Percentiles rank a stretch among this genome's conserved stretches.
These are phyloP conservation scores for Phytophthora cactorum DNA, from an alignment of 352 stramenopile genomes.

Conservation along the genomic window DNA sequence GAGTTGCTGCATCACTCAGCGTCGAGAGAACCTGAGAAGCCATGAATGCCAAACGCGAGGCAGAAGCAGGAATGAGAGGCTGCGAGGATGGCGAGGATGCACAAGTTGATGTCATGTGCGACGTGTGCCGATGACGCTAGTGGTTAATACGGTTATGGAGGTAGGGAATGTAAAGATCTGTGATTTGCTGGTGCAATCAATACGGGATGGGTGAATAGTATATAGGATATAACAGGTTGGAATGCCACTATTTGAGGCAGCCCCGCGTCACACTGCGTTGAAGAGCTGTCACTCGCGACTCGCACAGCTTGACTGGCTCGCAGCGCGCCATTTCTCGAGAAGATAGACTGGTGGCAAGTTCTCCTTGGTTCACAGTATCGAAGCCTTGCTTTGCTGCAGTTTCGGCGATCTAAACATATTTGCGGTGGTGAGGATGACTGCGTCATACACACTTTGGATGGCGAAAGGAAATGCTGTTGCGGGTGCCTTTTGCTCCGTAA, in stretches of 20 bases:
- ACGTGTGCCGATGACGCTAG: conserved; percentile 28
- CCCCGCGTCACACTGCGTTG: conserved; percentile 10
- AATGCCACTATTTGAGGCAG: conserved; percentile 9
- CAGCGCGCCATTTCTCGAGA: conserved; percentile 1
- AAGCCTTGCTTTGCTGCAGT: conserved; percentile 15
- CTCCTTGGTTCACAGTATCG: neutral
- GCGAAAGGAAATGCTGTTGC: too few species aligned
- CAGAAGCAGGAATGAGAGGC: conserved; percentile 31
- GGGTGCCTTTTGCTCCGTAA: too few species aligned
- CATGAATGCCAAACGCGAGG: conserved; percentile 13
- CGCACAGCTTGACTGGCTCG: conserved; percentile 7
- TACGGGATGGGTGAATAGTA: neutral
- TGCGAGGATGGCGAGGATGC: conserved; percentile 18
- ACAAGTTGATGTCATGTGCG: conserved; percentile 30
- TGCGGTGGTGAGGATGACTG: conserved; percentile 16
- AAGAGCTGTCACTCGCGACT: conserved; percentile 10
- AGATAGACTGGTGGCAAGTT: neutral
- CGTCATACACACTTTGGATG: too few species aligned
- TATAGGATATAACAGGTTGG: conserved; percentile 1
- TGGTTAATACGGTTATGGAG: conserved; percentile 10
- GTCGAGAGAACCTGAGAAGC: conserved; percentile 22
- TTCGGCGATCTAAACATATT: conserved; percentile 21
- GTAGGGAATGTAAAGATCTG: too few species aligned
- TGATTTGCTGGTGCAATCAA: neutral
- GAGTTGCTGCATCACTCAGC: conserved; percentile 45